Percentiles rank a stretch among this genome's conserved stretches.
These are phyloP conservation scores for Penicillium sp. DNA, from an alignment of 2,329 filamentous ascomycete genomes.

Conservation along the genomic window DNA sequence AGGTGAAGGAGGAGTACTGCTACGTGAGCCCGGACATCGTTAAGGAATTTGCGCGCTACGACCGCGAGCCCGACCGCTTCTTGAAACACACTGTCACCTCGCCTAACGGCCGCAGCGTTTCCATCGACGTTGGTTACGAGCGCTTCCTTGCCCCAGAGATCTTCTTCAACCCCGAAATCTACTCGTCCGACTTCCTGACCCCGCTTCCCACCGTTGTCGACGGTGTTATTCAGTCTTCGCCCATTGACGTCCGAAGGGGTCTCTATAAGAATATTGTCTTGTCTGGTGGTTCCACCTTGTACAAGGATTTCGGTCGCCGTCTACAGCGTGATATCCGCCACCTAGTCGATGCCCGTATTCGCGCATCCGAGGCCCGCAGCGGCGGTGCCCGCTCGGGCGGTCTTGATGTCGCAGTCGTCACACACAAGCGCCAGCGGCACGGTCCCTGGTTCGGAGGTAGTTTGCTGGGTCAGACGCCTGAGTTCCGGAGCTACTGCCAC, in stretches of 20 bases:
- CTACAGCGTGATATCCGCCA: conserved; percentile 97
- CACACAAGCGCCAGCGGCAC: conserved; percentile 95
- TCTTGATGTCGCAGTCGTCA: conserved; percentile 93
- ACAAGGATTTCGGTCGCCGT: conserved; percentile 96
- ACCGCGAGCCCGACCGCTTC: conserved; percentile 88
- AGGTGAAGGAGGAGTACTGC: conserved; percentile 98
- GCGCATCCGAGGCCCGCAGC: conserved; percentile 86
- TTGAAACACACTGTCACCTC: conserved; percentile 84
- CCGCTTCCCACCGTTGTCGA: conserved; percentile 93
- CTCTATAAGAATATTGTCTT: conserved; percentile 99
- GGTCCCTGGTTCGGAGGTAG: conserved; percentile 98
- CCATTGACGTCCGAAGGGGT: conserved; percentile 93
- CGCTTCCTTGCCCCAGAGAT: conserved; percentile 98
- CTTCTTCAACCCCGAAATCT: conserved; percentile 99
- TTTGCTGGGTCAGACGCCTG: conserved; percentile 92
- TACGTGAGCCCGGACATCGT: conserved; percentile 99
- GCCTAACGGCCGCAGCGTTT: conserved; percentile 79
- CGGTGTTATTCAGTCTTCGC: conserved; percentile 93
- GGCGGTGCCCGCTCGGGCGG: conserved; percentile 92
- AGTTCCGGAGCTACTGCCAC: conserved; percentile 98
- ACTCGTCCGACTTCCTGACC: conserved; percentile 97
- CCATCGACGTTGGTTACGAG: conserved; percentile 94
- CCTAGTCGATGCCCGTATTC: conserved; percentile 88
- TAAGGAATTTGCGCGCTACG: conserved; percentile 94
- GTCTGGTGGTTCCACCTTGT: conserved; percentile 93